Percentiles rank a stretch among this genome's conserved stretches.
Conservation (phyloP, 345 rosid species). For the Mercurialis annua region DNA sequence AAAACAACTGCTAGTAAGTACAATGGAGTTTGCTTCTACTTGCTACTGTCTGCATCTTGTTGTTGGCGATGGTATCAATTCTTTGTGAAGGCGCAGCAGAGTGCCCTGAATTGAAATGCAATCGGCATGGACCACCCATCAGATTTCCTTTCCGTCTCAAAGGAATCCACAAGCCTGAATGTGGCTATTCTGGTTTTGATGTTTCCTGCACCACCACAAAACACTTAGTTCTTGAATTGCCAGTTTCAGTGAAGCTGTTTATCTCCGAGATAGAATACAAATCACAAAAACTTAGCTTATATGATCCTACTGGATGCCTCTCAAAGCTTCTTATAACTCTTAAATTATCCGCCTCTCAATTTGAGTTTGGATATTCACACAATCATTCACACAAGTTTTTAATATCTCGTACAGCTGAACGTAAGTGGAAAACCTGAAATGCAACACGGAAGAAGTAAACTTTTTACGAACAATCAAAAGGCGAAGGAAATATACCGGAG, state of each 20-base stretch:
- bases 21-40: background rate
- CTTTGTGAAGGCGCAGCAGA: background rate
- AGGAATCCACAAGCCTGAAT: slow-evolving; percentile 14
- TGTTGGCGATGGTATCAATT: background rate
- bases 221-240: slow-evolving; percentile 20
- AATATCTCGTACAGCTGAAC: too few species aligned
- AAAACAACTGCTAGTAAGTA: background rate
- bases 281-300: background rate
- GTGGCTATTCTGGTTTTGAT: slow-evolving; percentile 30
- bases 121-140: slow-evolving; percentile 10
- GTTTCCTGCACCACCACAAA: slow-evolving; percentile 15
- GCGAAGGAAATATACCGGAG: too few species aligned
- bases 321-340: slow-evolving; percentile 3
- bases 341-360: slow-evolving; percentile 13
- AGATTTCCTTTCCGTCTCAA: slow-evolving; percentile 26
- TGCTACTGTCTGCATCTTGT: background rate
- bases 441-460: too few species aligned
- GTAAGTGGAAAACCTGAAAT: too few species aligned
- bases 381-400: too few species aligned
- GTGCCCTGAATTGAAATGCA: slow-evolving; percentile 9
- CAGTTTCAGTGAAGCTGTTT: slow-evolving; percentile 14
- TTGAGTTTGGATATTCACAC: background rate
- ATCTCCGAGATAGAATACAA: slow-evolving; percentile 21
- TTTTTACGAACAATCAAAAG: too few species aligned
- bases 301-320: slow-evolving; percentile 22